Evolutionary conservation across 2,329 filamentous ascomycete species (phyloP).

Genomic region (Fusarium odoratissimum): DNA sequence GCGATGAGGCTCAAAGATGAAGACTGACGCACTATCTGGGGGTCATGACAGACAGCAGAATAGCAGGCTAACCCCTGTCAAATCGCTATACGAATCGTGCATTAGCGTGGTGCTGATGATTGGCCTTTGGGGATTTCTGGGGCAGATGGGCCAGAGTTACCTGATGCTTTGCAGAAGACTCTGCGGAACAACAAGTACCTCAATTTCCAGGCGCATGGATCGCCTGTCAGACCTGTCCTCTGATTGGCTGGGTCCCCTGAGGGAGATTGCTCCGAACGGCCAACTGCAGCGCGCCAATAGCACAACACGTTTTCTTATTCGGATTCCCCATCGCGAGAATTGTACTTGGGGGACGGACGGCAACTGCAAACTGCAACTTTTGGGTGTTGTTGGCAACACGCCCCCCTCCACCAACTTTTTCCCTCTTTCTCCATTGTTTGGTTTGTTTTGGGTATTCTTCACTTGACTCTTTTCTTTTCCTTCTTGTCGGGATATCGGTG

Average conservation of each 20-base stretch:
- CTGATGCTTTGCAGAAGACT: neutral
- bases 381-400: constrained; percentile 12
- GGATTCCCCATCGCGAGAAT: constrained; percentile 33
- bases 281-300: constrained; percentile 37
- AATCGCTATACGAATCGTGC: constrained; percentile 40
- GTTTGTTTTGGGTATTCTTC: neutral
- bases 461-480: neutral
- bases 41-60: constrained; percentile 2
- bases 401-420: constrained; percentile 16
- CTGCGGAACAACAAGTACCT: constrained; percentile 1
- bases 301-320: constrained; percentile 46
- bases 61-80: neutral
- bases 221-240: constrained; percentile 17
- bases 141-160: neutral
- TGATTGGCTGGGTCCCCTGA: constrained; percentile 37
- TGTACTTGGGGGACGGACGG: neutral
- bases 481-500: neutral
- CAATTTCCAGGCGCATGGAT: constrained; percentile 26
- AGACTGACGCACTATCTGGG: constrained; percentile 23
- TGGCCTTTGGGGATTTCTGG: constrained; percentile 4
- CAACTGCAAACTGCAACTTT: neutral
- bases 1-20: constrained; percentile 38
- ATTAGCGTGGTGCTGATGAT: constrained; percentile 13
- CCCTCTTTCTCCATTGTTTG: neutral
- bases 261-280: constrained; percentile 25